Conservation (phyloP, 140 eudicot species). For the Anethum foeniculum region DNA sequence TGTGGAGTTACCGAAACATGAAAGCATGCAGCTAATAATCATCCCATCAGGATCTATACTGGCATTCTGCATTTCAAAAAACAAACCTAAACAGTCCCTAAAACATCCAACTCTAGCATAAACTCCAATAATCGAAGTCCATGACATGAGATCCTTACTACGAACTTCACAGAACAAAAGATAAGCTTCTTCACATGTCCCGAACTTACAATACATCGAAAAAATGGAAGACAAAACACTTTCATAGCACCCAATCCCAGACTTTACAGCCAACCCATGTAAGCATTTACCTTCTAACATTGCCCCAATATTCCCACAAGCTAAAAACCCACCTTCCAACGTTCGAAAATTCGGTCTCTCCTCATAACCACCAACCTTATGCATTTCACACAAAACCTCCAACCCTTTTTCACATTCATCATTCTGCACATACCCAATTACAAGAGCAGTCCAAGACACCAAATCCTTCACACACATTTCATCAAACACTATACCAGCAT, state of each 20-base stretch:
- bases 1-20: conserved; percentile 38
- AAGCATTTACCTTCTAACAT: conserved; percentile 65
- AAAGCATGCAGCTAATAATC: conserved; percentile 60
- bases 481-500: conserved; percentile 56
- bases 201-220: conserved; percentile 74
- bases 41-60: conserved; percentile 58
- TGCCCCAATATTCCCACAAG: conserved; percentile 56
- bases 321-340: conserved; percentile 73
- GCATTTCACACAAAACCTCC: conserved; percentile 52
- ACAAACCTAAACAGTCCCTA: conserved; percentile 32
- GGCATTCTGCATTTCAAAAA: conserved; percentile 39
- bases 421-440: conserved; percentile 71
- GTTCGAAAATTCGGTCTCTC: conserved; percentile 67
- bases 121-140: conserved; percentile 58
- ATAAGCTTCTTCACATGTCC: conserved; percentile 43
- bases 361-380: conserved; percentile 28
- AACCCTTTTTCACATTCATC: conserved; percentile 59
- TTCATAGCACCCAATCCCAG: conserved; percentile 35
- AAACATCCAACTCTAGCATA: conserved; percentile 43
- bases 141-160: conserved; percentile 55
- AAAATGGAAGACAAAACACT: conserved; percentile 53
- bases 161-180: conserved; percentile 43
- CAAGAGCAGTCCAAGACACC: conserved; percentile 85
- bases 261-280: conserved; percentile 53
- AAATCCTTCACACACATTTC: conserved; percentile 61